Evolutionary conservation across 2,329 filamentous ascomycete species (phyloP).

Genomic region (Celoporthe dispersa): DNA sequence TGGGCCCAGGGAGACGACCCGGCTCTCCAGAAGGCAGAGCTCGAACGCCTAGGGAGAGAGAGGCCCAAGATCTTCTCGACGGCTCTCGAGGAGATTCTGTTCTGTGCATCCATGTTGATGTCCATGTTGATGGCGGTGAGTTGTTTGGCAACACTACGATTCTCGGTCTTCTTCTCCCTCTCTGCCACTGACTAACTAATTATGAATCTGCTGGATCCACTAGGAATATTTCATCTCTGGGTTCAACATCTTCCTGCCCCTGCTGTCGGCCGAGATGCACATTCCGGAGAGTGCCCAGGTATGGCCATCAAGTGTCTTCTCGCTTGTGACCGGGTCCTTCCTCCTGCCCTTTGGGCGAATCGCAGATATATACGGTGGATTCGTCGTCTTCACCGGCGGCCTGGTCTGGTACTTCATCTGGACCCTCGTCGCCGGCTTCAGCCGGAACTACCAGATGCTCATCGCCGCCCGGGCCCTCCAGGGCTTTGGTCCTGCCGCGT

Average conservation of each 20-base stretch:
- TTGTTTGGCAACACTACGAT: slow-evolving; percentile 17
- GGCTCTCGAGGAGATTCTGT: slow-evolving; percentile 58
- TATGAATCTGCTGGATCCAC: background rate
- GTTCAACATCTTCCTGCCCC: slow-evolving; percentile 74
- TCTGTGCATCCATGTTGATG: slow-evolving; percentile 62
- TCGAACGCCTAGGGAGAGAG: slow-evolving; percentile 63
- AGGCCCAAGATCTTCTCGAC: slow-evolving; percentile 57
- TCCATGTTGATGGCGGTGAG: slow-evolving; percentile 60
- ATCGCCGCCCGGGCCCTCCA: slow-evolving; percentile 76
- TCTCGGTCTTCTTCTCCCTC: too few relatives aligned
- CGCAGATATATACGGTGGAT: slow-evolving; percentile 67
- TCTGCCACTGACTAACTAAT: background rate
- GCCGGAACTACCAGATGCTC: slow-evolving; percentile 68
- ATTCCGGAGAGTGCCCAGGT: slow-evolving; percentile 65
- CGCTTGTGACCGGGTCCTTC: slow-evolving; percentile 57
- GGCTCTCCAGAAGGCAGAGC: slow-evolving; percentile 35
- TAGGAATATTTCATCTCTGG: slow-evolving; percentile 79
- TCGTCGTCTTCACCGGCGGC: slow-evolving; percentile 62
- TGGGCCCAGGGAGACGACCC: slow-evolving; percentile 27
- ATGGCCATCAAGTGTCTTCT: slow-evolving; percentile 68
- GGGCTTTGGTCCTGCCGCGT: slow-evolving; percentile 74
- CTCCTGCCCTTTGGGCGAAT: slow-evolving; percentile 68
- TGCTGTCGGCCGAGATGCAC: slow-evolving; percentile 61
- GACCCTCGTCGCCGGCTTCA: slow-evolving; percentile 73
- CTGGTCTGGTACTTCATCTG: slow-evolving; percentile 69